phyloP scores from a whole-genome alignment of 2,329 filamentous ascomycete genomes.

The Trichophyton rubrum region DNA sequence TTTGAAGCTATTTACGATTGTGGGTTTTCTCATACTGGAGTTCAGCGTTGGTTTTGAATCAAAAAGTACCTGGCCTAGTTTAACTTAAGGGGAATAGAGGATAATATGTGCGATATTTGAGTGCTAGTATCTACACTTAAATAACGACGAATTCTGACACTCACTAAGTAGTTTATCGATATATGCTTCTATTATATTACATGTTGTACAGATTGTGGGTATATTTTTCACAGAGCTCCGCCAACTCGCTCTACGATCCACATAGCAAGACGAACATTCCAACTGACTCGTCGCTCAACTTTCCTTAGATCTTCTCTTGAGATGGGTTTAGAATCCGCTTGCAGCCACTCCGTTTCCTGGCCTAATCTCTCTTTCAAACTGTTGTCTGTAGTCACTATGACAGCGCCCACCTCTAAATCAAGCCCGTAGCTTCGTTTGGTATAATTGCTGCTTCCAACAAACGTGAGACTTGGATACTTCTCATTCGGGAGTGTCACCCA shows the following conservation, averaged over 20 bases:
- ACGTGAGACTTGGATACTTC: slow-evolving; percentile 57
- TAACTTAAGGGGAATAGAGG: background rate
- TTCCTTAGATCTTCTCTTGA: slow-evolving; percentile 67
- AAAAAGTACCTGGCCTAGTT: background rate
- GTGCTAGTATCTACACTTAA: background rate
- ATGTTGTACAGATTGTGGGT: background rate
- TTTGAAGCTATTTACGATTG: background rate
- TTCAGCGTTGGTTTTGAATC: slow-evolving; percentile 13
- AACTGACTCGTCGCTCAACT: slow-evolving; percentile 68
- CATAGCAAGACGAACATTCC: slow-evolving; percentile 81
- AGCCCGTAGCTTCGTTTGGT: slow-evolving; percentile 86
- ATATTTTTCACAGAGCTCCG: slow-evolving; percentile 56
- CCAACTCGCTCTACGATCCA: slow-evolving; percentile 81
- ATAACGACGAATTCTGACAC: background rate
- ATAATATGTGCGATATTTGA: background rate
- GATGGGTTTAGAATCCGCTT: slow-evolving; percentile 57
- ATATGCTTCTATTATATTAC: background rate
- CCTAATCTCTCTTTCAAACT: slow-evolving; percentile 59
- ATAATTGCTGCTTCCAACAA: slow-evolving; percentile 90
- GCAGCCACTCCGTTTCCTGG: slow-evolving; percentile 68
- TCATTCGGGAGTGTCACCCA: slow-evolving; percentile 61
- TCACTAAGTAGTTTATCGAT: background rate
- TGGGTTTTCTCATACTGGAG: background rate
- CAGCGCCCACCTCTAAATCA: slow-evolving; percentile 77
- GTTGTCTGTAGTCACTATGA: slow-evolving; percentile 70